Percentiles rank a stretch among this genome's conserved stretches.
These are phyloP conservation scores for Vitis hybrid DNA, from an alignment of 177 flowering plant genomes.

Conservation along the genomic window DNA sequence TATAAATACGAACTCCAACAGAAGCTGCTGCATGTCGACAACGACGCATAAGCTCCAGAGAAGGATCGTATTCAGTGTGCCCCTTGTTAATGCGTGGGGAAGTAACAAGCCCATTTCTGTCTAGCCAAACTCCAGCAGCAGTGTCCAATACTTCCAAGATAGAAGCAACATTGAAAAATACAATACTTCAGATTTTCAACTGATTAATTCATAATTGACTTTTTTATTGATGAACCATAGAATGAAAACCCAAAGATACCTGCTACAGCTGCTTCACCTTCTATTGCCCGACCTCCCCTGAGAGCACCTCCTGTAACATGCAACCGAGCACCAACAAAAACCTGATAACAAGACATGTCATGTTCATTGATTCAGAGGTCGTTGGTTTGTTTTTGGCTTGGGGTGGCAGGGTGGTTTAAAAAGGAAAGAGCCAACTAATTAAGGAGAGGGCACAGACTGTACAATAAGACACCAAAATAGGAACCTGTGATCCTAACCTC, in stretches of 20 bases:
- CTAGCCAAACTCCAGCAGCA: constrained; percentile 99
- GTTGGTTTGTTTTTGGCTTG: no score
- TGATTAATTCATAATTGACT: background rate
- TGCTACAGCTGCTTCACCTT: constrained; percentile 86
- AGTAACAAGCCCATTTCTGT: constrained; percentile 85
- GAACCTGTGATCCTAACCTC: background rate
- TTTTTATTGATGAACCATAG: constrained; percentile 3
- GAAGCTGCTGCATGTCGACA: constrained; percentile 98
- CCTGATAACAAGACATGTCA: constrained; percentile 45
- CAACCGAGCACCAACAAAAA: constrained; percentile 90
- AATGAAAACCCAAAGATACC: constrained; percentile 42
- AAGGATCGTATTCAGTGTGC: constrained; percentile 55
- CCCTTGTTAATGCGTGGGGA: constrained; percentile 64
- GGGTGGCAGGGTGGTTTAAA: background rate
- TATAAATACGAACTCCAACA: constrained; percentile 75
- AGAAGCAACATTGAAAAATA: constrained; percentile 3
- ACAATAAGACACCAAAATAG: background rate
- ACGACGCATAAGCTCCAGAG: constrained; percentile 88
- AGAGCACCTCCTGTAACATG: constrained; percentile 95
- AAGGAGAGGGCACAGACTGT: background rate
- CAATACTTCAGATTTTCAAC: background rate
- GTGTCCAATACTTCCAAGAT: constrained; percentile 79
- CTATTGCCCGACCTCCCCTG: constrained; percentile 84
- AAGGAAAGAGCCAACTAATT: background rate
- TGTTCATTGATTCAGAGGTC: background rate